These are phyloP conservation scores for Thielaviopsis euricoi DNA, from an alignment of 2,329 filamentous ascomycete genomes.

Conservation along the genomic window DNA sequence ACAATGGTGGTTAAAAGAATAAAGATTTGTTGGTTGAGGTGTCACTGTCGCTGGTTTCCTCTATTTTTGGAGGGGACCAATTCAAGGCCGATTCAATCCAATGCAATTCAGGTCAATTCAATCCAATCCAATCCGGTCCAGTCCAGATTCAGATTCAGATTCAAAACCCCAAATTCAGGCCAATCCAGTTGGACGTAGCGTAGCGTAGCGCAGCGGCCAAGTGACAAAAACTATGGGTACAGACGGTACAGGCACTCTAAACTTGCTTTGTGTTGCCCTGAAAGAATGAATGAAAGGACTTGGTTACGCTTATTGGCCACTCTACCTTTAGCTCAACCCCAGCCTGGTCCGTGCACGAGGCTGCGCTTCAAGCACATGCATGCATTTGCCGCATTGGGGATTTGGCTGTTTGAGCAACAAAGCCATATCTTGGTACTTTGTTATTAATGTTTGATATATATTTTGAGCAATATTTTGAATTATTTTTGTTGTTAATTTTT, in stretches of 20 bases:
- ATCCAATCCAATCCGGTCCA: not conserved
- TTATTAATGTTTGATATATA: too few species aligned
- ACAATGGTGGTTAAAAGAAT: not conserved
- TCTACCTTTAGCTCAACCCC: not conserved
- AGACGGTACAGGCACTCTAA: not conserved
- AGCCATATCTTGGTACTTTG: too few species aligned
- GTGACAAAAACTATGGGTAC: not conserved
- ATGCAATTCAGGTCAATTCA: not conserved
- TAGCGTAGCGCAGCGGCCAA: too few species aligned
- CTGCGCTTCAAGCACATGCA: conserved; percentile 1
- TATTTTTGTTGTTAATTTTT: not conserved
- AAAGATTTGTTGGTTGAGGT: not conserved
- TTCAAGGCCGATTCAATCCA: not conserved
- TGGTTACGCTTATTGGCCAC: not conserved
- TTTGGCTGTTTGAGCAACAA: not conserved
- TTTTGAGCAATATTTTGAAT: too few species aligned
- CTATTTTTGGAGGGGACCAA: not conserved
- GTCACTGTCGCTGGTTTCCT: not conserved
- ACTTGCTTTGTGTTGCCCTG: not conserved
- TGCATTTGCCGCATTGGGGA: not conserved
- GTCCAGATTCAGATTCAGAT: not conserved
- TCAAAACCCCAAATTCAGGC: not conserved
- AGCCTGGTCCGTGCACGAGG: conserved; percentile 6
- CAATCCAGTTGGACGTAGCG: not conserved
- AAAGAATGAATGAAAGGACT: not conserved